Evolutionary conservation across 805 yeast genomes (phyloP), one percentile per base, ranked within the genome.

Genomic region (Jamesozyma gamospora): DNA sequence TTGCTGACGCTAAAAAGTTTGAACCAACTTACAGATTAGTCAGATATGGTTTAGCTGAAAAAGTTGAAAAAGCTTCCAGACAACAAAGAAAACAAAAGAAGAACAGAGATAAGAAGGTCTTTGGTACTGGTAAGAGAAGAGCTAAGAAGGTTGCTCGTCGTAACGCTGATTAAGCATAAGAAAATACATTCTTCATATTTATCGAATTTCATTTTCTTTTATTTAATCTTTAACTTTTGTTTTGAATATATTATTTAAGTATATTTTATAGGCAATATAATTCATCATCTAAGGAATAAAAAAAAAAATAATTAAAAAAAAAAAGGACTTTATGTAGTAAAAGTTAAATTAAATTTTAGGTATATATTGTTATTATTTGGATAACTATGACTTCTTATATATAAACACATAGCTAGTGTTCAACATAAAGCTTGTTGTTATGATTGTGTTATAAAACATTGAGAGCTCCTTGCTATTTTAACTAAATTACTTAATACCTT

Each of bases 11-110:
- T 67, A 85, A 88, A 82, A 88, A 80, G 73, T 90, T 92, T 71
- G 99, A 92, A 79, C 99, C 99, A 75, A 67, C 86, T 58, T 92
- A 92, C 94, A 88, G 99, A 77, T 85, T 86, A 67, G 95, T 92
- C 62, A 88, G 99, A 83, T 83, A 85, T 79, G 97, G 97, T 66
- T 79, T 88, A 68, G 96, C 95, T 67, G 75, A 75, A 61, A 87
- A 85, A 81, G 88, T 82, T 65, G 96, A 90, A 74, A 87, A 86
- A 79, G 77, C 95, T 63, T 86, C 96, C 63, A 88, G 97, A 87
- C 96, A 88, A 78, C 98, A 92, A 79, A 86, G 98, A 81, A 92
- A 92, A 75, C 97, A 90, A 79, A 86, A 83, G 87, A 90, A 92
- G 88, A 92, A 92, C 95, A 87, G 96, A 79, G 95, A 83, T 67